These are phyloP conservation scores for Botryotinia globosa DNA, from an alignment of 2,329 filamentous ascomycete species.

Conservation along the genomic window DNA sequence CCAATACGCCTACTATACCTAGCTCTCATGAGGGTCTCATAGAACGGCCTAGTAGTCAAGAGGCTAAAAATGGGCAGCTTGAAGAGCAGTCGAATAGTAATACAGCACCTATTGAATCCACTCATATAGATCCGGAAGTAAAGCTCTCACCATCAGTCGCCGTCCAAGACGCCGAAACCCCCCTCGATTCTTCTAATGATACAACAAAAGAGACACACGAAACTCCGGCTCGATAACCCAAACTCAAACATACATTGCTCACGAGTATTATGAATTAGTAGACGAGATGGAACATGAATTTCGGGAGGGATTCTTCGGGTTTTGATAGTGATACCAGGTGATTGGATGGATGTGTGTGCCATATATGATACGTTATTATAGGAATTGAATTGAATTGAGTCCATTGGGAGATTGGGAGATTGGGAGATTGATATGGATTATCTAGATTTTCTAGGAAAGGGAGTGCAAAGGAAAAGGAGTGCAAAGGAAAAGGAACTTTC, in stretches of 20 bases:
- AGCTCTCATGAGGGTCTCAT: constrained; percentile 32
- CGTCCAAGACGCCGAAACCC: neutral
- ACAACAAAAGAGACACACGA: neutral
- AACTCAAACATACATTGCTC: neutral
- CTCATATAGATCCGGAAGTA: neutral
- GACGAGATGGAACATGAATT: neutral
- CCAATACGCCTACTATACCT: constrained; percentile 57
- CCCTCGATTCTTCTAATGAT: neutral
- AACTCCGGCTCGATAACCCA: neutral
- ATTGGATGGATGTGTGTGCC: constrained; percentile 11
- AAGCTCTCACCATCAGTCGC: neutral
- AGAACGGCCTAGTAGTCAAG: constrained; percentile 33
- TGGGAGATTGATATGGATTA: neutral
- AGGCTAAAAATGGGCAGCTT: constrained; percentile 28
- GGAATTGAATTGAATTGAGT: neutral
- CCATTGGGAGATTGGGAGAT: neutral
- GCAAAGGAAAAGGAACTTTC: neutral
- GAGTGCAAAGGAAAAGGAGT: constrained; percentile 9
- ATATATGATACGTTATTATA: constrained; percentile 14
- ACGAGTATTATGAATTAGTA: constrained; percentile 13
- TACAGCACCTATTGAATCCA: neutral
- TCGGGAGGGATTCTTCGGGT: neutral
- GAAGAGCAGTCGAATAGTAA: constrained; percentile 24
- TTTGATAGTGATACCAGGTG: constrained; percentile 15
- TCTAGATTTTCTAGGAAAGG: constrained; percentile 1